Evolutionary conservation across 2,329 filamentous ascomycete species (phyloP), one percentile per base, ranked within the genome.

Genomic region (Colletotrichum horii): DNA sequence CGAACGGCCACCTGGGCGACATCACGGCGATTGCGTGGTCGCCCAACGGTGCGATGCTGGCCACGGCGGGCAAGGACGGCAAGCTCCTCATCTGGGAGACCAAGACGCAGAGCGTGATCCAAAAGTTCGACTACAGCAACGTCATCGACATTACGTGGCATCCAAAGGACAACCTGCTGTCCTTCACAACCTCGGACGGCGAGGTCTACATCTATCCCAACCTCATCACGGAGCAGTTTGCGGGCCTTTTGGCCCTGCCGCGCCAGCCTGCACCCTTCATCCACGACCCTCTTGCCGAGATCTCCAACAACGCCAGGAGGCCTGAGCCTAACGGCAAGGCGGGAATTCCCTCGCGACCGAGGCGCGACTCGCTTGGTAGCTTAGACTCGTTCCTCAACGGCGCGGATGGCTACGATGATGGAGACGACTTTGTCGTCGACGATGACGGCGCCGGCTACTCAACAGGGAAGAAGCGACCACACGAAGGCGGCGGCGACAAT

Each of bases 391-490:
- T 98, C n/a, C 89, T 98, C 4, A 92, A 90, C 24, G 91, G 91
- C 1, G 86, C 86, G 19, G 82, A 90, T 80, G 86, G 82, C 36
- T 81, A 91, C 81, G 82, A 87, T 78, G 82, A 93, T 85, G 87
- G 88, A 30, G 94, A 95, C 56, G 95, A 95, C 77, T 99, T 98
- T 82, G 95, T 99, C 3, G 93, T 96, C 7, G 97, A 99, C 80
- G 97, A 99, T 78, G 97, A 99, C 81, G 96, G 96, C 14, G 96
- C 96, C 38, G 97, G 96, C 56, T 98, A 98, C 84, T 91, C 93
- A 2, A 86, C 93, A 55, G 91, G 88, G 43, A 85, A 85, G 62
- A 92, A 92, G 80, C 87, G 90, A 34, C 80, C 85, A 1, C 86
- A 87, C 24, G 88, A 89, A 4, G 87, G 85, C 11, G 94, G 93